Base-by-base conservation (phyloP, 1,284 basidiomycete genomes). In the Moniliophthora roreri region DNA sequence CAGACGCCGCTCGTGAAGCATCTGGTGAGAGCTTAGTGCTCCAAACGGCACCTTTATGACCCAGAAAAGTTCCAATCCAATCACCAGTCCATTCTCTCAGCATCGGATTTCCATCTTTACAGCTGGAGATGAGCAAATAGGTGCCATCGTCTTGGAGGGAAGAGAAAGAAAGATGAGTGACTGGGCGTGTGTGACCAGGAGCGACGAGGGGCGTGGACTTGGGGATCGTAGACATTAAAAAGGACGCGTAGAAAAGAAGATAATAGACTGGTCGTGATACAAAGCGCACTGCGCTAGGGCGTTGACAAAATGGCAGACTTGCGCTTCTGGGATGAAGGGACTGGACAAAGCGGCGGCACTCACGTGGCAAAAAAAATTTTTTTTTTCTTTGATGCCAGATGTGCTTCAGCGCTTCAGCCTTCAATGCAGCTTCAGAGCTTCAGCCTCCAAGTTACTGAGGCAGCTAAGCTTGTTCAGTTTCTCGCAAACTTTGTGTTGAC, bases 41-140 rank as follows among this genome's bases (percentile, higher is more conserved):
- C 96, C 97, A 99, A 4, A 99, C 97, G 5, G 97, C 97, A 57
- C 96, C 96, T 71, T 99, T 99, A 77, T 99, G 96, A 2, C 95
- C 95, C 15, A 98, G 79, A 70, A 99, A 99, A 5, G 96, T 98
- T 20, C 96, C 96, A 63, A 98, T 91, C 96, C 96, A 99, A 71
- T 99, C 96, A 24, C 96, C 96, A 48, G 93, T 93, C 94, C 93
- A 95, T 66, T 95, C 93, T 61, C 94, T 84, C 60, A 97, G 76
- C 93, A 96, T 96, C 34, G 95, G 94, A 63, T 94, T 95, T 32
- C 94, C 94, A 77, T 97, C 95, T 74, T 98, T 97, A 78, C 95
- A 97, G 62, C 91, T 91, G 50, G 93, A 96, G 64, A 96, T 89
- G 60, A 98, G 80, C 58, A 95, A 77, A 71, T 89, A 98, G 26